Evolutionary conservation across 2,329 filamentous ascomycete genomes (phyloP).

Genomic region (Ophiocordyceps camponoti-floridani): DNA sequence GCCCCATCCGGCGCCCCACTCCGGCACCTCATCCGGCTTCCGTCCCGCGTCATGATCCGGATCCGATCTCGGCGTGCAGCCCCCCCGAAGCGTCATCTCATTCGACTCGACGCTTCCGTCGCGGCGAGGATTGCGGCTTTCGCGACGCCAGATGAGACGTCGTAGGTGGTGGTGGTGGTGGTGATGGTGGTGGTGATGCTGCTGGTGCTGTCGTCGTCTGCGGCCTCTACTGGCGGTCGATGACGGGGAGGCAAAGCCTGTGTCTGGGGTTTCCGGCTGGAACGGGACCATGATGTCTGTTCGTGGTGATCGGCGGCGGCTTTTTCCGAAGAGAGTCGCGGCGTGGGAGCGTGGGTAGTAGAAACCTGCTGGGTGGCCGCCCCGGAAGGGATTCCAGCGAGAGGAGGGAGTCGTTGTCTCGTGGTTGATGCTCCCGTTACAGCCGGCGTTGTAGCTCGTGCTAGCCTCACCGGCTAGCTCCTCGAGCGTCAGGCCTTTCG

Average conservation of each 20-base stretch:
- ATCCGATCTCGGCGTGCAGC: constrained; percentile 5
- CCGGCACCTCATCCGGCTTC: constrained; percentile 3
- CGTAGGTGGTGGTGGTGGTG: too few species aligned
- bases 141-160: constrained; percentile 12
- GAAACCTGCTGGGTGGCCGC: constrained; percentile 34
- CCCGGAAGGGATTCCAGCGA: constrained; percentile 27
- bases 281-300: constrained; percentile 26
- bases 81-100: constrained; percentile 16
- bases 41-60: neutral
- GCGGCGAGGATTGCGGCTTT: constrained; percentile 7
- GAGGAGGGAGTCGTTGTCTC: constrained; percentile 12
- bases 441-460: constrained; percentile 35
- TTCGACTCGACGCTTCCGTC: constrained; percentile 10
- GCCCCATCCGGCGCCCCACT: constrained; percentile 13
- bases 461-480: constrained; percentile 49
- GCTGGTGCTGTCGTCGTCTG: neutral
- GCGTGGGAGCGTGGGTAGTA: constrained; percentile 20
- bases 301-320: constrained; percentile 13
- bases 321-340: constrained; percentile 8
- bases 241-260: neutral
- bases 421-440: constrained; percentile 28
- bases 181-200: too few species aligned
- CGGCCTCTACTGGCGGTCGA: too few species aligned
- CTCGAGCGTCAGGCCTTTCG: constrained; percentile 56
- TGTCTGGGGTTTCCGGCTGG: constrained; percentile 9